A percentile compares a stretch with the other conserved stretches of the same genome.
Conservation (phyloP, 192 early-diverging fungal genomes). For the Dissophora globulifera region DNA sequence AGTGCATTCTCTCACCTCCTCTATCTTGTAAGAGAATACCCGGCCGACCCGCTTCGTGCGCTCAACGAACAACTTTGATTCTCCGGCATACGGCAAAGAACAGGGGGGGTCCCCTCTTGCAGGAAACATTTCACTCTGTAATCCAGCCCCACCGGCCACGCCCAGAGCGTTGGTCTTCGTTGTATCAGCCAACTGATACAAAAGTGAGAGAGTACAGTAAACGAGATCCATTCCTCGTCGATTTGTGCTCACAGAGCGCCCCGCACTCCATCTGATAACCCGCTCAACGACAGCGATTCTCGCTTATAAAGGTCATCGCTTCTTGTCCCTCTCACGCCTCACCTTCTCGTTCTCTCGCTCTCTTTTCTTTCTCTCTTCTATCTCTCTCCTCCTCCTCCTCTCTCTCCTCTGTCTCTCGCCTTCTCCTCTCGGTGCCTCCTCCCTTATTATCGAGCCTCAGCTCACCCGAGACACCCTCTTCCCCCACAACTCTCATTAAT, state of each 20-base stretch:
- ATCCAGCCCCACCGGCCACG: too few species aligned
- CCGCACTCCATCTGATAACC: too few species aligned
- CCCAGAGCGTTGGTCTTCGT: too few species aligned
- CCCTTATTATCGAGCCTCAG: neutral
- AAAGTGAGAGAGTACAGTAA: too few species aligned
- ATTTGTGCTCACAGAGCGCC: neutral
- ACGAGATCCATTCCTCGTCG: too few species aligned
- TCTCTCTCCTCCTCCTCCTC: constrained; percentile 1
- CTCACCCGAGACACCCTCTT: neutral
- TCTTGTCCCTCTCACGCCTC: constrained; percentile 5
- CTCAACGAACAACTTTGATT: neutral
- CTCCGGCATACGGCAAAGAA: constrained; percentile 11
- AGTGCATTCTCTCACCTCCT: neutral
- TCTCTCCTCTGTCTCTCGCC: neutral
- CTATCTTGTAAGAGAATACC: neutral
- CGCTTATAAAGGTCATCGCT: constrained; percentile 15
- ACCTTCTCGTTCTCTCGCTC: neutral
- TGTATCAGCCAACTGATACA: too few species aligned
- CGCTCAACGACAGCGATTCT: too few species aligned
- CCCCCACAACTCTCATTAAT: neutral
- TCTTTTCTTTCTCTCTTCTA: constrained; percentile 1
- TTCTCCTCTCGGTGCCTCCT: neutral
- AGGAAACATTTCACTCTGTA: too few species aligned
- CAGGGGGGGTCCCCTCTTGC: too few species aligned
- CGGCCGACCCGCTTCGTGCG: neutral